phyloP scores from a whole-genome alignment of 140 eudicot species.

The Anethum foeniculum region DNA sequence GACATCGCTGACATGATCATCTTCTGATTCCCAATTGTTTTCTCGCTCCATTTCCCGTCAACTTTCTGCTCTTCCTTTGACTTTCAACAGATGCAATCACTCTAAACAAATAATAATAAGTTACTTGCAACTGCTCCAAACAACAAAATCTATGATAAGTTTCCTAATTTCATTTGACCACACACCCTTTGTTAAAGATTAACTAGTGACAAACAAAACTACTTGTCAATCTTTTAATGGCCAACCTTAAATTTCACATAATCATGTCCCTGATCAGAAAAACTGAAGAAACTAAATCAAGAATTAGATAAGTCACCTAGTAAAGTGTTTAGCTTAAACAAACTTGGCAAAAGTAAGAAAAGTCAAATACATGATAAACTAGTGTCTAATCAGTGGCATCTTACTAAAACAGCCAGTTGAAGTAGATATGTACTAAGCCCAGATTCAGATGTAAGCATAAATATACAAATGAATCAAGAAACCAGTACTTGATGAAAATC shows the following conservation, averaged over 20 bases:
- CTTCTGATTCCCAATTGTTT: conserved; percentile 3
- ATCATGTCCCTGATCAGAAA: background rate
- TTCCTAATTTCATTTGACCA: background rate
- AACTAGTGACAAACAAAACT: background rate
- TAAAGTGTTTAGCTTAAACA: background rate
- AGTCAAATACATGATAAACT: background rate
- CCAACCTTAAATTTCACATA: background rate
- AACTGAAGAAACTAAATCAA: background rate
- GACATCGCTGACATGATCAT: background rate
- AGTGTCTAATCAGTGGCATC: background rate
- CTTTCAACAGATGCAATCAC: background rate
- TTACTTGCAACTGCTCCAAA: background rate
- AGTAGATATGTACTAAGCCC: background rate
- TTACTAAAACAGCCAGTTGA: background rate
- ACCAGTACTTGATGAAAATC: background rate
- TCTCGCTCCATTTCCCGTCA: background rate
- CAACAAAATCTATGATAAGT: background rate
- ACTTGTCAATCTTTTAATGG: background rate
- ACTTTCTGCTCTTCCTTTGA: background rate
- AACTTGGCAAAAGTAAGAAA: background rate
- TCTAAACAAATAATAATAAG: background rate
- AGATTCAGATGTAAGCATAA: background rate
- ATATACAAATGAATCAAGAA: background rate
- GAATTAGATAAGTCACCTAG: background rate
- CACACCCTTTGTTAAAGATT: background rate